Base-by-base conservation (phyloP, 768 basidiomycete species). In the Albatrellus ellisii region DNA sequence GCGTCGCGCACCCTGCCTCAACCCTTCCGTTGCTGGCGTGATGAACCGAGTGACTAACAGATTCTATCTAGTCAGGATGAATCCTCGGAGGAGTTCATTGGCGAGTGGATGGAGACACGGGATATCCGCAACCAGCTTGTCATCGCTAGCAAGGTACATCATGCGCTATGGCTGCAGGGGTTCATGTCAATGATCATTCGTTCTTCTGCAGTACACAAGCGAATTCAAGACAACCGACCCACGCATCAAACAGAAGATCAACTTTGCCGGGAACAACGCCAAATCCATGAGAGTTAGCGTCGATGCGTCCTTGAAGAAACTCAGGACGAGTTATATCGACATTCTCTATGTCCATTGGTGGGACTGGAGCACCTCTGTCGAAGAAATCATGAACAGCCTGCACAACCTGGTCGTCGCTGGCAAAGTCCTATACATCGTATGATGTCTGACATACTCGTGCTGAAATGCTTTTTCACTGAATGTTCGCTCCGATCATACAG, bases 371-470 rank as follows among this genome's bases (percentile, higher is more conserved):
- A 63, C 63, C 14, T 52, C 56, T 17, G 55, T 69, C 37, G 58
- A 60, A 32, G 68, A 69, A 46, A 41, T 69, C 36, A 68, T 70
- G 67, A 60, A 60, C 25, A 45, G 46, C 14, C 52, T 70, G 11
- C 60, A 69, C 47, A 51, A 57, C 29, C 54, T 68, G 25, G 66
- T 70, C 47, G 54, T 51, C 20, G 31, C 49, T 12, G 63, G 65
- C 32, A 67, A 69, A 50, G 62, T 65, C 24, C 56, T 66, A 8
- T 66, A 66, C 53, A 43, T 53, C 17, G 54, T 55, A 36, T 22
- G 48, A 39, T 2, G 15, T 12, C n/a, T 36, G 14, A 1, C 35
- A 6, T 36, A 18, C 6, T n/a, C n/a, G n/a, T n/a, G n/a, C n/a
- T n/a, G 11, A 18, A 4, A 21, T 3, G 4, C 17, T 36, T 36